phyloP scores from a whole-genome alignment of 202 grass and related monocot genomes.

The Thinopyrum obtusiflorum region DNA sequence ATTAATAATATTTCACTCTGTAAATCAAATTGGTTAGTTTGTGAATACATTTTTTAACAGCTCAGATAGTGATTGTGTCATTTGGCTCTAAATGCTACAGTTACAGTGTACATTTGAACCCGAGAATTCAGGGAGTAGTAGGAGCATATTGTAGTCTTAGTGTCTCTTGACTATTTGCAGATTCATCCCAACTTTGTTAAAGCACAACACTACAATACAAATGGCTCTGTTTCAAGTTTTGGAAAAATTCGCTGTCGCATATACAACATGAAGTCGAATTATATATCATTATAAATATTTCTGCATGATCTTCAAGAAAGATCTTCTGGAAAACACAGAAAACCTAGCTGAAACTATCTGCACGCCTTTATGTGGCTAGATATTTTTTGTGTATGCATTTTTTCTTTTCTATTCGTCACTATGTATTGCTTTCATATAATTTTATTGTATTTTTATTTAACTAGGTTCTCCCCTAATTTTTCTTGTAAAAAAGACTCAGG shows the following conservation, averaged over 20 bases:
- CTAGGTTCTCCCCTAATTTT: neutral
- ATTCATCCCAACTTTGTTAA: neutral
- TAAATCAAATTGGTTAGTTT: neutral
- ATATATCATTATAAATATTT: neutral
- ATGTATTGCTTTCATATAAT: too few species aligned
- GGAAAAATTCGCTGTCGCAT: neutral
- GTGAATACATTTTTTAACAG: conserved; percentile 4
- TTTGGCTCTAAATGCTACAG: neutral
- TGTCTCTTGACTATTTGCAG: neutral
- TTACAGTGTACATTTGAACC: neutral
- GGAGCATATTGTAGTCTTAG: neutral
- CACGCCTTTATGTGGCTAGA: neutral
- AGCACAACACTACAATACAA: neutral
- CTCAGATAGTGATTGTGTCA: neutral
- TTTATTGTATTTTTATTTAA: neutral
- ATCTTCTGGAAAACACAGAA: neutral
- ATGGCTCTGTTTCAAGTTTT: neutral
- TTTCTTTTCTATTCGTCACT: too few species aligned
- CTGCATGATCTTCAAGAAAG: neutral
- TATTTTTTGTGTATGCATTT: neutral
- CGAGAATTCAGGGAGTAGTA: neutral
- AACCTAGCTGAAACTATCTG: neutral
- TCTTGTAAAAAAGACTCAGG: neutral
- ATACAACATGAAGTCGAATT: neutral
- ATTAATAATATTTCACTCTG: neutral